A percentile compares a stretch with the other conserved stretches of the same genome.
These are phyloP conservation scores for Punica granatum DNA, from an alignment of 345 rosid species.

Conservation along the genomic window DNA sequence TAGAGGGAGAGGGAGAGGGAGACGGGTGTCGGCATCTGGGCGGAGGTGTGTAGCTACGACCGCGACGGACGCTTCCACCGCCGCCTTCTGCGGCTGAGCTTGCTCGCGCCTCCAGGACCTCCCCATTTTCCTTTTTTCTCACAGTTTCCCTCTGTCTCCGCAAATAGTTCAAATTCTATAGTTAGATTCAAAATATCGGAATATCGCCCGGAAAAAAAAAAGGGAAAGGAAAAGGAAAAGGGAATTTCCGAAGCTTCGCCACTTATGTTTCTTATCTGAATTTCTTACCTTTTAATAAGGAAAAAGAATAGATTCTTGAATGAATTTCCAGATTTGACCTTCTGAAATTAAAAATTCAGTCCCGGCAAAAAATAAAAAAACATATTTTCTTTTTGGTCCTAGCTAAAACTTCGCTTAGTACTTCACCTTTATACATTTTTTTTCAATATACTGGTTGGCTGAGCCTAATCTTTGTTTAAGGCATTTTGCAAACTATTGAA, in stretches of 20 bases:
- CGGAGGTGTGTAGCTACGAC: background rate
- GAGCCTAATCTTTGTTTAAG: too few relatives aligned
- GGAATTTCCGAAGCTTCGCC: background rate
- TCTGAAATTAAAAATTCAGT: too few relatives aligned
- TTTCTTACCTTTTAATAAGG: background rate
- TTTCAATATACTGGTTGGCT: too few relatives aligned
- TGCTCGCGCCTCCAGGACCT: background rate
- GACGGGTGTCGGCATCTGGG: background rate
- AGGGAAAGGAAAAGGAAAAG: too few relatives aligned
- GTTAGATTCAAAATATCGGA: too few relatives aligned
- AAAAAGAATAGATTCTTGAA: background rate
- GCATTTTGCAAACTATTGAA: too few relatives aligned
- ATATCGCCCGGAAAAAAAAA: too few relatives aligned
- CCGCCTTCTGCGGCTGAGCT: background rate
- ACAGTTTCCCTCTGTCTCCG: too few relatives aligned
- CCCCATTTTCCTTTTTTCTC: slow-evolving; percentile 1
- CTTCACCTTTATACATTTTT: too few relatives aligned
- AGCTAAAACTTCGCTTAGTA: too few relatives aligned
- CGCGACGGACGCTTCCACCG: background rate
- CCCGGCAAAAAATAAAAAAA: too few relatives aligned
- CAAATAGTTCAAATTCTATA: background rate
- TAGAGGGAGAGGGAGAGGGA: background rate
- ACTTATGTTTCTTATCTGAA: background rate
- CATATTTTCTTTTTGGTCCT: too few relatives aligned
- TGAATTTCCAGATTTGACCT: background rate